A percentile compares a stretch with the other conserved stretches of the same genome.
These are phyloP conservation scores for Orbilia brochopaga DNA, from an alignment of 2,329 filamentous ascomycete genomes.

Conservation along the genomic window DNA sequence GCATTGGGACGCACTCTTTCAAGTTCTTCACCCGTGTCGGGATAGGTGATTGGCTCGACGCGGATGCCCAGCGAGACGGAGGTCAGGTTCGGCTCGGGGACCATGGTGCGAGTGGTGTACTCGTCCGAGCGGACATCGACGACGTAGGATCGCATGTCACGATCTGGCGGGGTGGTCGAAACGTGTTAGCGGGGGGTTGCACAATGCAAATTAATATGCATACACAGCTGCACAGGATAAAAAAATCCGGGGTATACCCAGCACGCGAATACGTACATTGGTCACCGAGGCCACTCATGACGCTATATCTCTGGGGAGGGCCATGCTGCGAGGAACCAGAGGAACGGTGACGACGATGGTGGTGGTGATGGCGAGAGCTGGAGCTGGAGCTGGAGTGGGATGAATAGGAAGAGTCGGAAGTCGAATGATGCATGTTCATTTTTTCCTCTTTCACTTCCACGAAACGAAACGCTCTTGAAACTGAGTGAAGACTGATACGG, in stretches of 20 bases:
- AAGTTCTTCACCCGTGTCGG: conserved; percentile 23
- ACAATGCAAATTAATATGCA: no score
- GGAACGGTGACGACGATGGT: conserved; percentile 6
- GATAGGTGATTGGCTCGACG: conserved; percentile 30
- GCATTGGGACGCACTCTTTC: conserved; percentile 25
- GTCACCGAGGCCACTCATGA: conserved; percentile 26
- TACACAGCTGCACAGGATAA: no score
- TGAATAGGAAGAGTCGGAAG: conserved; percentile 15
- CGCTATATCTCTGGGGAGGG: conserved; percentile 19
- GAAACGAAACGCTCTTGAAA: conserved; percentile 7
- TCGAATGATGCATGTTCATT: conserved; percentile 23
- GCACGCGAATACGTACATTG: conserved; percentile 43
- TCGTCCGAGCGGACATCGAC: conserved; percentile 28
- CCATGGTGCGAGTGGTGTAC: conserved; percentile 23
- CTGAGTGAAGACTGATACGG: no score
- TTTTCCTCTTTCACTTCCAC: conserved; percentile 14
- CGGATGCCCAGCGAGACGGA: conserved; percentile 36
- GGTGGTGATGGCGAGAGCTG: conserved; percentile 3
- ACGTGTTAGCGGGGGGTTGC: no score
- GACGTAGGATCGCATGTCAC: conserved; percentile 31
- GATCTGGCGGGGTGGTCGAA: conserved; percentile 7
- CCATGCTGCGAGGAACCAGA: conserved; percentile 13
- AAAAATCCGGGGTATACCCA: no score
- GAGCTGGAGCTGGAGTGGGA: conserved; percentile 9
- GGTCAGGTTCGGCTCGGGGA: conserved; percentile 38